These are phyloP conservation scores for Rhynchospora pubera DNA, from an alignment of 176 grass and related monocot genomes.

Conservation along the genomic window DNA sequence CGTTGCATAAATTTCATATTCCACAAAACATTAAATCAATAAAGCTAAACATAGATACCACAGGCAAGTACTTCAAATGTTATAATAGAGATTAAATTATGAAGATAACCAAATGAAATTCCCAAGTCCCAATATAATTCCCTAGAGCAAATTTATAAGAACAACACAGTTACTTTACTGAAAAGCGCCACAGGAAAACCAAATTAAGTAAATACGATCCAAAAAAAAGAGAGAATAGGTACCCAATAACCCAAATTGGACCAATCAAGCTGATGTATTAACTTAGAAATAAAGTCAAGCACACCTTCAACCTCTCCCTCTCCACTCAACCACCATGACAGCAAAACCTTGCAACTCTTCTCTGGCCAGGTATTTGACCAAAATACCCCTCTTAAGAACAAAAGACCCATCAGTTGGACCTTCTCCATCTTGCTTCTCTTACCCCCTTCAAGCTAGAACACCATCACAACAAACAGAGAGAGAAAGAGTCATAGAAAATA, in stretches of 20 bases:
- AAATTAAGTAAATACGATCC: neutral
- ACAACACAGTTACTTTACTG: neutral
- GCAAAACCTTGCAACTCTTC: slow-evolving; percentile 34
- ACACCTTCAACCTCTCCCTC: slow-evolving; percentile 29
- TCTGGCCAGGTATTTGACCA: slow-evolving; percentile 23
- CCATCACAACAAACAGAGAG: slow-evolving; percentile 51
- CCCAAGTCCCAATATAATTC: neutral
- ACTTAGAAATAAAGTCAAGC: slow-evolving; percentile 65
- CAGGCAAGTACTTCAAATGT: too few relatives aligned
- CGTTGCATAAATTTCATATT: neutral
- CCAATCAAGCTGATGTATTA: slow-evolving; percentile 5
- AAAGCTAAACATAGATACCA: too few relatives aligned
- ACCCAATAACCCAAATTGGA: neutral
- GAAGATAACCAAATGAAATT: neutral
- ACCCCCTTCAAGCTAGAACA: slow-evolving; percentile 54
- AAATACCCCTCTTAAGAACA: slow-evolving; percentile 48
- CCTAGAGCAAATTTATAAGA: neutral
- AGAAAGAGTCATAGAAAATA: slow-evolving; percentile 7
- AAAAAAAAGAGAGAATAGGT: too few relatives aligned
- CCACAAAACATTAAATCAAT: neutral
- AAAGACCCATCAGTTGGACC: slow-evolving; percentile 44
- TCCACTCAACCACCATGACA: slow-evolving; percentile 70
- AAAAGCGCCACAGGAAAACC: neutral
- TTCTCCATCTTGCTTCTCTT: slow-evolving; percentile 55
- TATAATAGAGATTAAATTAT: too few relatives aligned